phyloP scores from a whole-genome alignment of 2,329 filamentous ascomycete genomes.

The Colletotrichum phormii region DNA sequence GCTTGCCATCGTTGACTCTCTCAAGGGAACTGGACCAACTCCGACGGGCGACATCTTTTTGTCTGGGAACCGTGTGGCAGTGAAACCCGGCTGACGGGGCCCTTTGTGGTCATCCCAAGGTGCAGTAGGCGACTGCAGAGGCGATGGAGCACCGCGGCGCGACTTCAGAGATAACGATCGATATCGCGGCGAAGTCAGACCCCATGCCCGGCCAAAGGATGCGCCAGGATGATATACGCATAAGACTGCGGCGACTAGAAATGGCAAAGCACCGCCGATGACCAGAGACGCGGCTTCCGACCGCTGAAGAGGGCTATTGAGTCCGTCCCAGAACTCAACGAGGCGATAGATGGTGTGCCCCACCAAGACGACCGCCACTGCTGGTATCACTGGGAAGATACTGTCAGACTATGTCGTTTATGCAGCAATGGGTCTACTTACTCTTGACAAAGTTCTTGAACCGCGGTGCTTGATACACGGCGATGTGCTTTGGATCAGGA shows the following conservation, averaged over 20 bases:
- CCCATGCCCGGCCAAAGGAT: slow-evolving; percentile 54
- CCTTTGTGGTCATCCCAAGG: slow-evolving; percentile 33
- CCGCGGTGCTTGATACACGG: slow-evolving; percentile 53
- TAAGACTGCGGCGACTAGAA: slow-evolving; percentile 50
- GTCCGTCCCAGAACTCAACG: slow-evolving; percentile 51
- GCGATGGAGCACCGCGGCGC: slow-evolving; percentile 22
- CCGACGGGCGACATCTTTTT: slow-evolving; percentile 33
- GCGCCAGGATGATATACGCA: slow-evolving; percentile 51
- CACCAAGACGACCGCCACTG: slow-evolving; percentile 51
- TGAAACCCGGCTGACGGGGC: slow-evolving; percentile 32
- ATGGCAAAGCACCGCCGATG: slow-evolving; percentile 54
- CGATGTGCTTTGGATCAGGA: slow-evolving; percentile 52
- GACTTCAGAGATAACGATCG: slow-evolving; percentile 19
- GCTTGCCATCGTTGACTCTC: slow-evolving; percentile 34
- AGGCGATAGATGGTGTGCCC: slow-evolving; percentile 55
- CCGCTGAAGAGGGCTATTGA: slow-evolving; percentile 49
- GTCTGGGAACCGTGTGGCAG: slow-evolving; percentile 23
- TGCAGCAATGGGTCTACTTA: slow-evolving; percentile 43
- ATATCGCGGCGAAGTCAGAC: slow-evolving; percentile 49
- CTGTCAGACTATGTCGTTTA: neutral
- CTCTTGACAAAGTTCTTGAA: slow-evolving; percentile 59
- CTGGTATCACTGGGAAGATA: slow-evolving; percentile 49
- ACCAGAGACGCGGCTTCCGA: slow-evolving; percentile 53
- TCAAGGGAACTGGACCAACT: slow-evolving; percentile 23
- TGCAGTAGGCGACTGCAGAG: slow-evolving; percentile 29